phyloP scores from a whole-genome alignment of 1,284 basidiomycete species.

The Heterobasidion annosum region DNA sequence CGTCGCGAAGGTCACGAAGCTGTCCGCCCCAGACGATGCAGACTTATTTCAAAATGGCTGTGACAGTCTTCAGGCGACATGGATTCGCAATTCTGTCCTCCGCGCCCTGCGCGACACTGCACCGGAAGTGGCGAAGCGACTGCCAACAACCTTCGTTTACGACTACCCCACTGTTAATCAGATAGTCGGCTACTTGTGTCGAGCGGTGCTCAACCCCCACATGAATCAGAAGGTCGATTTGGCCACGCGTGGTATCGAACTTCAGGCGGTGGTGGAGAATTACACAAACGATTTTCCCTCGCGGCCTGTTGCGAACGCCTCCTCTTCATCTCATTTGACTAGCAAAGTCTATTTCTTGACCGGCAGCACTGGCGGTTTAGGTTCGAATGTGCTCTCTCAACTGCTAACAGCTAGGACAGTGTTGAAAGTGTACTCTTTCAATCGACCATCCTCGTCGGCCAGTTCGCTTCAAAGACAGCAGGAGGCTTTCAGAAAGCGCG shows the following conservation, averaged over 20 bases:
- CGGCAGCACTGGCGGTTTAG: slow-evolving; percentile 26
- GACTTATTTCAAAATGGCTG: slow-evolving; percentile 33
- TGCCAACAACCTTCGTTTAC: slow-evolving; percentile 24
- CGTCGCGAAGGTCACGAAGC: slow-evolving; percentile 17
- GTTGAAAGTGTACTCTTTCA: slow-evolving; percentile 21
- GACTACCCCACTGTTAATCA: slow-evolving; percentile 20
- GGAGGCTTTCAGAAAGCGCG: slow-evolving; percentile 17
- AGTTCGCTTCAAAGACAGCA: slow-evolving; percentile 16
- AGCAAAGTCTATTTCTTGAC: slow-evolving; percentile 23
- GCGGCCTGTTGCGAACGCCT: slow-evolving; percentile 6
- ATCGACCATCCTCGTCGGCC: slow-evolving; percentile 14
- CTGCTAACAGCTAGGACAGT: slow-evolving; percentile 16
- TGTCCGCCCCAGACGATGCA: slow-evolving; percentile 16
- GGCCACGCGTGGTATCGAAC: slow-evolving; percentile 12
- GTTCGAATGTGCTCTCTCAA: slow-evolving; percentile 19
- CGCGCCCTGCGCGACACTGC: slow-evolving; percentile 21
- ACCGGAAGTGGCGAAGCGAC: slow-evolving; percentile 14
- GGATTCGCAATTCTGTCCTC: slow-evolving; percentile 28
- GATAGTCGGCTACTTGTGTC: slow-evolving; percentile 18
- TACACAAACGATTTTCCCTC: slow-evolving; percentile 20
- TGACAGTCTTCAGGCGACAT: slow-evolving; percentile 32
- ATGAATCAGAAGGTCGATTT: slow-evolving; percentile 8
- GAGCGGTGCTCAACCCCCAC: slow-evolving; percentile 5
- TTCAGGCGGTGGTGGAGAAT: slow-evolving; percentile 21
- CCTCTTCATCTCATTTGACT: not conserved